Base-by-base conservation (phyloP, 2,329 filamentous ascomycete species). In the Neofusicoccum kwambonambiense region DNA sequence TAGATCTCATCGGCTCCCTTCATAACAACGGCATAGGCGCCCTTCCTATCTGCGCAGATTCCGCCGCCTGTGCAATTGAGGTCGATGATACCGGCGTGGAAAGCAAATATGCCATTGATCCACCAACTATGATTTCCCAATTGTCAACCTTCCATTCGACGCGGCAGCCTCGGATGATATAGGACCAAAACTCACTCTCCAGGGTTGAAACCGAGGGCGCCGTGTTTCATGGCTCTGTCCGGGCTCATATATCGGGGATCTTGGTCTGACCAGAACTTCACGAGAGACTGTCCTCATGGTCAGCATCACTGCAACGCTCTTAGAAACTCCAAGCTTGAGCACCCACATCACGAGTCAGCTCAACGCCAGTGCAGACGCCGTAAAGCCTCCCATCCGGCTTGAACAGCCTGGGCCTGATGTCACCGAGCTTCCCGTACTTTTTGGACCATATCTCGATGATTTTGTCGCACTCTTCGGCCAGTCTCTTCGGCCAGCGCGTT, bases 11-110 rank as follows among this genome's bases (percentile, higher is more conserved):
- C 75, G 3, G 70, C 67, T 7, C 75, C 77, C 5, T 76, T 77
- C 62, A 83, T 69, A 0, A 83, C 68, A 6, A 83, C 64, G 2
- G 81, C 81, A 65, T 83, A 83, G 4, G 79, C 80, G 6, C 77
- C 78, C 27, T 75, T 60, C 17, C 73, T 71, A 66, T 82, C 78
- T 31, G 72, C 75, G 7, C 78, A 77, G 34, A 81, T 79, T 3
- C 80, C 77, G 13, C 80, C 80, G 15, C 78, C 72, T 1, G 75
- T 70, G n/a, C 75, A 73, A 17, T 73, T 73, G 35, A 75, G 71
- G 64, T 82, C 79, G 65, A 83, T 81, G 52, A 83, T 82, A 47
- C 81, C 81, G 52, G 76, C 80, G 37, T 78, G 76, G 49, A 79
- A 77, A 6, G 81, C 81, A 65, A 82, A 82, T 13, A 82, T 70